Evolutionary conservation across 1,139 yeast species (phyloP), one percentile per base, ranked within the genome.

Genomic region (Yamadazyma kanchanaburiensis): DNA sequence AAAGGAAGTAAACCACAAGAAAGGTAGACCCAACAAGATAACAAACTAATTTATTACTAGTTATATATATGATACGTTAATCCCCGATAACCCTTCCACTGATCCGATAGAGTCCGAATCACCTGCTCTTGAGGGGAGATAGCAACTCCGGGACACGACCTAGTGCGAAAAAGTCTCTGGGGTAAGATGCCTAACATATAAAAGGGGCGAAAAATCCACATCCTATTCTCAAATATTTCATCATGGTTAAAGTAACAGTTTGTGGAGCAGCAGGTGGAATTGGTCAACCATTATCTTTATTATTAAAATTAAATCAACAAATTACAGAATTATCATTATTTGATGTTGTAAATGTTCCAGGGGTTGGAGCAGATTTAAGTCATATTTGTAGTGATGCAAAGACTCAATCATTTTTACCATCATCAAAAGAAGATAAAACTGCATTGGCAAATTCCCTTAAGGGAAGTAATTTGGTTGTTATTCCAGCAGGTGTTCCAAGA

Each of bases 401-500:
- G 32, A 95, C 89, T 43, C 68, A 74, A 47, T 94, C 96, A 31
- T 85, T 70, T 70, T 75, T 86, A 42, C 95, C 96, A 43, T 51
- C 65, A 7, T 64, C 70, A 27, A 66, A 55, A 49, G 95, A 87
- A 53, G 78, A 80, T 53, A 80, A 80, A 39, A 61, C 70, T 36
- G 96, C 95, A 31, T 74, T 91, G 53, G 75, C 78, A 48, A 63
- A 65, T 35, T 86, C 97, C 31, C 72, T 91, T 50, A 72, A 77
- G 44, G 91, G 77, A 44, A 73, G 95, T 30, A 94, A 91, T 53
- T 79, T 91, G 45, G 94, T 91, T 38, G 72, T 91, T 48, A 89
- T 91, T 61, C 97, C 98, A 51, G 98, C 98, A 37, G 98, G 98
- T 68, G 96, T 91, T 36, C 98, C 98, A 66, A 85, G 98, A 74